These are phyloP conservation scores for Leccinellum albellum DNA, from an alignment of 768 basidiomycete genomes.

Conservation along the genomic window DNA sequence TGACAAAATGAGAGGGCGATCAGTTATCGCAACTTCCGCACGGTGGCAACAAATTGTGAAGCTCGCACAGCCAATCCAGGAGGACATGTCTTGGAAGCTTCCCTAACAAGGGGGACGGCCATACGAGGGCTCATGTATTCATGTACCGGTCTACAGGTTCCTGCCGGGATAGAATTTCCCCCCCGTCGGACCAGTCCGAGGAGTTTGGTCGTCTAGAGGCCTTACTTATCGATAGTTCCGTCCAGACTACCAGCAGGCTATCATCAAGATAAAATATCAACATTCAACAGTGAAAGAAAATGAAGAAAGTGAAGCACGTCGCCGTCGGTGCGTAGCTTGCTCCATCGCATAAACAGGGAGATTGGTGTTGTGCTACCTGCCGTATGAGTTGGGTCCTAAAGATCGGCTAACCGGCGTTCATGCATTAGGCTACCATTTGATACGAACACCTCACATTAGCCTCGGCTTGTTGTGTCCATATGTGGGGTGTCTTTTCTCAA, in stretches of 20 bases:
- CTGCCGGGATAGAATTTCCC: background rate
- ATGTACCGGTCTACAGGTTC: conserved; percentile 1
- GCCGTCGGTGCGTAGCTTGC: background rate
- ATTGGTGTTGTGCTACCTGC: background rate
- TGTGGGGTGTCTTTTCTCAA: background rate
- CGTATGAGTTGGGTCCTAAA: background rate
- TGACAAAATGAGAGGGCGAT: background rate
- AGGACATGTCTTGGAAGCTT: background rate
- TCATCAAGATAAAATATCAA: background rate
- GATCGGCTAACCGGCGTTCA: background rate
- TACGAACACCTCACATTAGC: background rate
- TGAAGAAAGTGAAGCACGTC: background rate
- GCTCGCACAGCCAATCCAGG: background rate
- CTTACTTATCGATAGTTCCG: background rate
- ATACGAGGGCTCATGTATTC: background rate
- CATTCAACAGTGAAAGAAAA: background rate
- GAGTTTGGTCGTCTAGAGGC: conserved; percentile 8
- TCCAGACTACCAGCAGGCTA: background rate
- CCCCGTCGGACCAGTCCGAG: conserved; percentile 13
- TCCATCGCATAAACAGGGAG: background rate
- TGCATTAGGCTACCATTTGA: background rate
- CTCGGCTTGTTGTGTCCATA: conserved; percentile 10
- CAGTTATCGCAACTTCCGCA: background rate
- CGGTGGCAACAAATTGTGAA: background rate
- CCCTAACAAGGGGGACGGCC: background rate